A percentile compares a stretch with the other conserved stretches of the same genome.
These are phyloP conservation scores for Penicillium salamii DNA, from an alignment of 495 filamentous ascomycete species.

Conservation along the genomic window DNA sequence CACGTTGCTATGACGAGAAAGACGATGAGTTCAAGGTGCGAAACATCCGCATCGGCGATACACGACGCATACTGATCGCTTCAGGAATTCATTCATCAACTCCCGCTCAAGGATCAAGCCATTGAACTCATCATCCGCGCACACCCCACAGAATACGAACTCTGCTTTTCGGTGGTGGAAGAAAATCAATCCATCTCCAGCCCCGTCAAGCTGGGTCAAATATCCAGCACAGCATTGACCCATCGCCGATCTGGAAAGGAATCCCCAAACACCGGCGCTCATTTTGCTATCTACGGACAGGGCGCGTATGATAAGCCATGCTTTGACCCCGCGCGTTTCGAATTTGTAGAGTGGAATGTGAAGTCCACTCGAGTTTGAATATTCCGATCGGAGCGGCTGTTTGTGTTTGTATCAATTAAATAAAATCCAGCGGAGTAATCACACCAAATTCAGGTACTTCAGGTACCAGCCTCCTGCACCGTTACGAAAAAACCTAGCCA, in stretches of 20 bases:
- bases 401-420: too few species aligned
- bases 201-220: background rate
- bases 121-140: background rate
- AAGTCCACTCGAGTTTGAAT: background rate
- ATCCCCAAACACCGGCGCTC: conserved; percentile 5
- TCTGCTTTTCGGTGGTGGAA: background rate
- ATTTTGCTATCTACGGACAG: conserved; percentile 7
- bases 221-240: conserved; percentile 6
- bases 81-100: background rate
- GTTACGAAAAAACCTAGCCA: too few species aligned
- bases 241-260: conserved; percentile 3
- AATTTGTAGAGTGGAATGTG: conserved; percentile 4
- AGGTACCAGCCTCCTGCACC: too few species aligned
- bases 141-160: conserved; percentile 2
- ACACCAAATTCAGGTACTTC: too few species aligned
- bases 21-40: background rate
- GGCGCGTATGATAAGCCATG: conserved; percentile 7
- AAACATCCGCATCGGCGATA: background rate
- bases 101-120: background rate
- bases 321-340: conserved; percentile 3
- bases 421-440: too few species aligned
- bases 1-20: background rate
- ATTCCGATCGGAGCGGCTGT: too few species aligned
- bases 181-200: too few species aligned
- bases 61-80: background rate